These are phyloP conservation scores for Aegilops speltoides DNA, from an alignment of 176 grass and related monocot species.

Conservation along the genomic window DNA sequence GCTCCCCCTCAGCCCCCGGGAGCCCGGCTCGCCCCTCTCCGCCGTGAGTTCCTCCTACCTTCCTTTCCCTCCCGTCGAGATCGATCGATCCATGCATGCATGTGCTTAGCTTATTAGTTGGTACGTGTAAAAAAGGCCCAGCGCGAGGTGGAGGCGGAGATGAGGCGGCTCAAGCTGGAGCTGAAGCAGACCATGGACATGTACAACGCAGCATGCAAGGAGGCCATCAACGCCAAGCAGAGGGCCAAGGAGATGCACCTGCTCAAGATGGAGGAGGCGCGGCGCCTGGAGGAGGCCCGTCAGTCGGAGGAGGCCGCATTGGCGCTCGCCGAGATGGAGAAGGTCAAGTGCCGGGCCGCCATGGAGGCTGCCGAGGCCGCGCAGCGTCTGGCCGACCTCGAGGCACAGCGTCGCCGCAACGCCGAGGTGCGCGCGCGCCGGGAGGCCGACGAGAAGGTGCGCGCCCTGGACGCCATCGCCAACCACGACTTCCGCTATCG, in stretches of 20 bases:
- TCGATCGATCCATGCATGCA: no score
- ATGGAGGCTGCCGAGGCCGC: slow-evolving; percentile 82
- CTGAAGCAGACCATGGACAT: slow-evolving; percentile 97
- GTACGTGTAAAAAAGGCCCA: slow-evolving; percentile 35
- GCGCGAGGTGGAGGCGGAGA: slow-evolving; percentile 67
- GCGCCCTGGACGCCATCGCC: slow-evolving; percentile 55
- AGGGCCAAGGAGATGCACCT: slow-evolving; percentile 72
- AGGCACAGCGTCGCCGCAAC: slow-evolving; percentile 66
- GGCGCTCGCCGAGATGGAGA: slow-evolving; percentile 72
- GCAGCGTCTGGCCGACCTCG: slow-evolving; percentile 70
- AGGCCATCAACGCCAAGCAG: slow-evolving; percentile 78
- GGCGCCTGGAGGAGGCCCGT: slow-evolving; percentile 64
- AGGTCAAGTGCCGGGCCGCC: slow-evolving; percentile 69
- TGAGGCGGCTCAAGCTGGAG: slow-evolving; percentile 81
- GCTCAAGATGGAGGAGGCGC: slow-evolving; percentile 71
- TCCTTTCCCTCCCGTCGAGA: neutral
- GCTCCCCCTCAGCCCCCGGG: slow-evolving; percentile 30
- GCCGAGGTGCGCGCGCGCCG: slow-evolving; percentile 80
- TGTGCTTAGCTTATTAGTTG: neutral
- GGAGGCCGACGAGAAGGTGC: slow-evolving; percentile 83
- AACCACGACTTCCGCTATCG: slow-evolving; percentile 72
- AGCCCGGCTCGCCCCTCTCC: slow-evolving; percentile 43
- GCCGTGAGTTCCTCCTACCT: slow-evolving; percentile 33
- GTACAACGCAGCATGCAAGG: slow-evolving; percentile 93
- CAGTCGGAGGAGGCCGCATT: slow-evolving; percentile 71